Base-by-base conservation (phyloP, 1,139 yeast species). In the Geotrichum australiense region DNA sequence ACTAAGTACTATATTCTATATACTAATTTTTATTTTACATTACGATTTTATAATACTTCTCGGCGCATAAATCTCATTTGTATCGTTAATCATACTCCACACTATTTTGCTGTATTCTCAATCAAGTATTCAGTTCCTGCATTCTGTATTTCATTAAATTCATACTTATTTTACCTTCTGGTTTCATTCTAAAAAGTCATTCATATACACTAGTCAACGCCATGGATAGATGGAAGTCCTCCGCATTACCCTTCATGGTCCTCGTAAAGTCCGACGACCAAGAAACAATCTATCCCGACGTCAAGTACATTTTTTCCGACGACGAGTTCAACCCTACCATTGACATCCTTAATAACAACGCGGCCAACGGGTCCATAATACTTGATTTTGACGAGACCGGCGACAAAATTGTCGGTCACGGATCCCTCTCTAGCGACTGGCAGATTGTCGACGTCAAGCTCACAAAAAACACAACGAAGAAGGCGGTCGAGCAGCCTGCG, bases 381-480 rank as follows among this genome's bases (percentile, higher is more conserved):
- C 57, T 64, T 5, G 69, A 65, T 41, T 56, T 65, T 35, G 66
- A 64, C 43, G 53, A 47, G n/a, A 44, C 59, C 21, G 68, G 66
- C 14, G 47, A 52, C 22, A 44, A 51, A 2, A 50, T 63, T 3
- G 43, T 51, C 2, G 46, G 49, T 16, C 55, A 57, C 42, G 53
- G 56, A 30, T 62, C 68, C 7, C 48, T 65, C 14, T 58, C 67
- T 7, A 56, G 65, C 1, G 55, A 55, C n/a, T 65, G 68, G 68
- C 69, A 65, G 45, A 56, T 63, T 25, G 47, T 53, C 5, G 45
- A 45, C 23, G 56, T 50, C 5, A 29, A 22, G 11, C 46, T 16
- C 5, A 14, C 15, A 4, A 30, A n/a, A 14, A 37, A 27, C 14
- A 21, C 35, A 8, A 12, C 33, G 10, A 24, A 5, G n/a, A 16